These are phyloP conservation scores for Nicotiana paniculata DNA, from an alignment of 257 asterid genomes.

Conservation along the genomic window DNA sequence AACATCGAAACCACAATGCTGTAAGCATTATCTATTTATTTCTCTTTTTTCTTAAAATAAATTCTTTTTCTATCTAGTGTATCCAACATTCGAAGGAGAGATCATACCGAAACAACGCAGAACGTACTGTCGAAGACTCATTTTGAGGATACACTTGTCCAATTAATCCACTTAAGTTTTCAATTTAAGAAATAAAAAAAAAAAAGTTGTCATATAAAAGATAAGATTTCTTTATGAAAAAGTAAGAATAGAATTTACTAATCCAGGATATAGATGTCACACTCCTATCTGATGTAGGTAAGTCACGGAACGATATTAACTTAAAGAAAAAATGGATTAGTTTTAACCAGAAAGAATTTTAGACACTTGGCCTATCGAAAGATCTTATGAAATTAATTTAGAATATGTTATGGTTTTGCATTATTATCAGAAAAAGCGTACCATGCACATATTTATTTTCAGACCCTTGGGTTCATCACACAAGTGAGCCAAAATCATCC, in stretches of 20 bases:
- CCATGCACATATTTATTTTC: conserved; percentile 97
- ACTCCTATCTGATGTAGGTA: background rate
- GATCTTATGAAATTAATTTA: background rate
- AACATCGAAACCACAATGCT: background rate
- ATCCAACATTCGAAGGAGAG: background rate
- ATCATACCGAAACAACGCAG: background rate
- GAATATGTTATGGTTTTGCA: background rate
- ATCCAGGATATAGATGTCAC: background rate
- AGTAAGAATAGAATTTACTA: background rate
- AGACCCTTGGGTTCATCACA: conserved; percentile 98
- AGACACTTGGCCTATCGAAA: background rate
- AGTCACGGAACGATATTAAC: background rate
- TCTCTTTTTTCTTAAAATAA: too few species aligned
- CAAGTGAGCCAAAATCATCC: conserved; percentile 86
- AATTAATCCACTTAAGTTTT: background rate
- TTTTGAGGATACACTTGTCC: background rate
- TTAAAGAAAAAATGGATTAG: background rate
- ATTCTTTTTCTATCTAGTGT: too few species aligned
- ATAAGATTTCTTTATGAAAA: background rate
- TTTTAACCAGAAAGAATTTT: background rate
- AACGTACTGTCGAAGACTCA: background rate
- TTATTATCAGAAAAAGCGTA: conserved; percentile 24
- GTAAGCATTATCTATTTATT: too few species aligned
- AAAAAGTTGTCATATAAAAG: background rate
- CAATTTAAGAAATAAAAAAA: background rate